Percentiles rank a stretch among this genome's conserved stretches.
Evolutionary conservation across 2,329 filamentous ascomycete species (phyloP).

Genomic region (Apiospora sp.): DNA sequence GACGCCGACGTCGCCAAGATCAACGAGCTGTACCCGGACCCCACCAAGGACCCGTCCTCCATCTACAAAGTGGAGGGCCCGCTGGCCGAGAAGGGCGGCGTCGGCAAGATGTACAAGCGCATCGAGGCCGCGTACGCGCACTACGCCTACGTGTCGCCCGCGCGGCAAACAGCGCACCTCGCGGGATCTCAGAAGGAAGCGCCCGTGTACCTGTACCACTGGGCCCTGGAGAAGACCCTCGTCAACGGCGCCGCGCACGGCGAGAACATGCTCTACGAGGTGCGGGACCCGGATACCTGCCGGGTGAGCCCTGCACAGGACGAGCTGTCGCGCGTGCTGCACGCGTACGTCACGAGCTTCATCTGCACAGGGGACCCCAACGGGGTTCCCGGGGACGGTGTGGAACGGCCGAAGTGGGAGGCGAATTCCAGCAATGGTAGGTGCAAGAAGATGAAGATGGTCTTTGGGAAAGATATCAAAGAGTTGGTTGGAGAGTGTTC

Average conservation of each 20-base stretch:
- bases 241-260: slow-evolving; percentile 55
- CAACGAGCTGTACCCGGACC: slow-evolving; percentile 51
- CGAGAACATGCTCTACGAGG: slow-evolving; percentile 58
- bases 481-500: slow-evolving; percentile 53
- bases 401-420: slow-evolving; percentile 27
- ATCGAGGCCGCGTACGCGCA: slow-evolving; percentile 62
- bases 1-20: slow-evolving; percentile 46
- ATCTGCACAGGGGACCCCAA: slow-evolving; percentile 56
- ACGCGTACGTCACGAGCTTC: slow-evolving; percentile 58
- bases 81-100: slow-evolving; percentile 42
- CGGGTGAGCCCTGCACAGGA: slow-evolving; percentile 49
- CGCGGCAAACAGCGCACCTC: slow-evolving; percentile 56
- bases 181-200: slow-evolving; percentile 43
- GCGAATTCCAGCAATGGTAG: neutral
- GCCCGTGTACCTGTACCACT: slow-evolving; percentile 60
- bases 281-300: slow-evolving; percentile 45
- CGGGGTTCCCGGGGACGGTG: slow-evolving; percentile 38
- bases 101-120: slow-evolving; percentile 62
- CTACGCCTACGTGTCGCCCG: slow-evolving; percentile 61
- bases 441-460: slow-evolving; percentile 42
- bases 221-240: slow-evolving; percentile 56
- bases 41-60: slow-evolving; percentile 40
- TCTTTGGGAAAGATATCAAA: slow-evolving; percentile 55
- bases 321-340: slow-evolving; percentile 50
- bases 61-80: slow-evolving; percentile 37